These are phyloP conservation scores for Hypoxylon rickii DNA, from an alignment of 495 filamentous ascomycete genomes.

Conservation along the genomic window DNA sequence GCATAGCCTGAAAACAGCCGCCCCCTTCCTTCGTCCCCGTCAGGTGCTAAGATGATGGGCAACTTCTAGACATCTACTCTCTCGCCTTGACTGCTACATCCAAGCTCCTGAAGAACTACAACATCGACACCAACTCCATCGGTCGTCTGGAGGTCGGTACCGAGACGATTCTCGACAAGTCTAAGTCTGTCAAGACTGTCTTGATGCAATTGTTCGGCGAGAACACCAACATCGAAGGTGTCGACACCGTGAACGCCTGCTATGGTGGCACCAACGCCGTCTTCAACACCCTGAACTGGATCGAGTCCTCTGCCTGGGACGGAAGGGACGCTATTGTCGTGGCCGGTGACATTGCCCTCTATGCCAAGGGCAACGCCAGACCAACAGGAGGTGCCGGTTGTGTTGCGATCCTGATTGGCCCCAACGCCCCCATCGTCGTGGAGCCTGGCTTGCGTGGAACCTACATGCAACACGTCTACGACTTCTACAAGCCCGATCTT, in stretches of 20 bases:
- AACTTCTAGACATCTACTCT: slow-evolving; percentile 89
- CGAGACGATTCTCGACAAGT: slow-evolving; percentile 98
- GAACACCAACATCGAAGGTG: slow-evolving; percentile 91
- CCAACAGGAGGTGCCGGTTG: slow-evolving; percentile 95
- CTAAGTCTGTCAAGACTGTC: slow-evolving; percentile 99
- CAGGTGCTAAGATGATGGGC: slow-evolving; percentile 15
- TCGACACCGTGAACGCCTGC: slow-evolving; percentile 97
- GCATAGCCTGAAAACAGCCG: slow-evolving; percentile 8
- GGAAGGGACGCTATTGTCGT: slow-evolving; percentile 92
- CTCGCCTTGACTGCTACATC: slow-evolving; percentile 87
- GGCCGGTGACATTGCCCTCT: slow-evolving; percentile 95
- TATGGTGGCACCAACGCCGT: slow-evolving; percentile 98
- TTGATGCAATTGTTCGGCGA: slow-evolving; percentile 94
- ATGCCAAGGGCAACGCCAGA: slow-evolving; percentile 93
- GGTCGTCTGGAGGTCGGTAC: slow-evolving; percentile 97
- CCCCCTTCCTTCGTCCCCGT: not conserved
- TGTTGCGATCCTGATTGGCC: slow-evolving; percentile 93
- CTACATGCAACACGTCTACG: slow-evolving; percentile 95
- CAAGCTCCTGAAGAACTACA: slow-evolving; percentile 89
- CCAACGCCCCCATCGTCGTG: slow-evolving; percentile 86
- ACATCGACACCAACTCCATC: slow-evolving; percentile 85
- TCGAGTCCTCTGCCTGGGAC: slow-evolving; percentile 98
- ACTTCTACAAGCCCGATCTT: slow-evolving; percentile 99
- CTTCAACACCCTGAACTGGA: slow-evolving; percentile 96
- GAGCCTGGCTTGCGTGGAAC: slow-evolving; percentile 90